Conservation (phyloP, 1,284 basidiomycete species). For the Trichosporon sp. region DNA sequence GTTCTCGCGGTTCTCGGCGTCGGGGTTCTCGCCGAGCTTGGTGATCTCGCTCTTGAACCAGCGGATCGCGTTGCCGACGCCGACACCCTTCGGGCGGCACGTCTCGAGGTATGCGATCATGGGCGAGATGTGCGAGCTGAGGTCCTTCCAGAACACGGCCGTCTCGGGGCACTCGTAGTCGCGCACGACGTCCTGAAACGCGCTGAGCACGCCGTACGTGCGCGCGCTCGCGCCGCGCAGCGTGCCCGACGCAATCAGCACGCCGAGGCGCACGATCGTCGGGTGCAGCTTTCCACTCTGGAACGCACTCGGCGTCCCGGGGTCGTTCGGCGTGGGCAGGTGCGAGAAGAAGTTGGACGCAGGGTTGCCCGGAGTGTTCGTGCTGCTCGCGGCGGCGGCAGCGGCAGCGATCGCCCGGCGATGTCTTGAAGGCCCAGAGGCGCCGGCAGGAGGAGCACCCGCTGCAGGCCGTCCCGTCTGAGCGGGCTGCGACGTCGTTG, state of each 20-base stretch:
- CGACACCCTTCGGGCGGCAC: slow-evolving; percentile 49
- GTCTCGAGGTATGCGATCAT: slow-evolving; percentile 50
- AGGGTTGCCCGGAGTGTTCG: slow-evolving; percentile 19
- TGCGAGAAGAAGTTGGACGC: slow-evolving; percentile 56
- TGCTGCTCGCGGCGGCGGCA: slow-evolving; percentile 19
- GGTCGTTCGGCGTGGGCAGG: slow-evolving; percentile 56
- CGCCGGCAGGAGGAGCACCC: neutral
- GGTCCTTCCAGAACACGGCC: slow-evolving; percentile 47
- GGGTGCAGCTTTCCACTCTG: slow-evolving; percentile 42
- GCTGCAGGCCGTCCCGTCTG: neutral
- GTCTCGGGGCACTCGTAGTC: slow-evolving; percentile 46
- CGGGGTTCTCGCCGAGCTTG: slow-evolving; percentile 75
- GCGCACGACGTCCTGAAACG: slow-evolving; percentile 51
- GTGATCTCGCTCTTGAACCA: slow-evolving; percentile 96
- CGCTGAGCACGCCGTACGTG: slow-evolving; percentile 52
- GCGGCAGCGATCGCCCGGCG: slow-evolving; percentile 15
- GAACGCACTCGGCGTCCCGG: slow-evolving; percentile 34
- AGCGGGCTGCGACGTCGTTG: neutral
- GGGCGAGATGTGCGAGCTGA: slow-evolving; percentile 45
- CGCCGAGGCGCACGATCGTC: slow-evolving; percentile 43
- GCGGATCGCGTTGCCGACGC: slow-evolving; percentile 50
- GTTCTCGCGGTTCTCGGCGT: slow-evolving; percentile 83
- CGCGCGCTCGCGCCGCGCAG: slow-evolving; percentile 51
- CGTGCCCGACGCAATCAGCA: slow-evolving; percentile 41
- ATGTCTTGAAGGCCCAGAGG: slow-evolving; percentile 14